Conservation (phyloP, 2,329 filamentous ascomycete genomes). For the Madurella mycetomatis region DNA sequence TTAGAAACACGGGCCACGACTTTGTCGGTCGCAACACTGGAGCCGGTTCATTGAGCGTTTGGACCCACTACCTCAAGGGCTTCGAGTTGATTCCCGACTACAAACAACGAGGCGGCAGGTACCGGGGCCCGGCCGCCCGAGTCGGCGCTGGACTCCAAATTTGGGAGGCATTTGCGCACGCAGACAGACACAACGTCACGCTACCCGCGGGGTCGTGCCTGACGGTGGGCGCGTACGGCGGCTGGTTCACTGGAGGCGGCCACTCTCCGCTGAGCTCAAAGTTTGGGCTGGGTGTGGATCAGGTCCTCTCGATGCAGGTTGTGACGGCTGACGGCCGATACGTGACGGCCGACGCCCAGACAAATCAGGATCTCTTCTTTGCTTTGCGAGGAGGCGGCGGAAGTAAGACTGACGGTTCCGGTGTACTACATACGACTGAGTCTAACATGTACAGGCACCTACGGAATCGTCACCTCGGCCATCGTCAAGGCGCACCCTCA, state of each 20-base stretch:
- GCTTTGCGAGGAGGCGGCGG: constrained; percentile 37
- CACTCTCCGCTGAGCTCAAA: constrained; percentile 44
- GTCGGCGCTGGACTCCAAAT: constrained; percentile 41
- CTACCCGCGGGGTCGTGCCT: constrained; percentile 19
- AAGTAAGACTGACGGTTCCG: constrained; percentile 11
- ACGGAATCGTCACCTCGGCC: constrained; percentile 22
- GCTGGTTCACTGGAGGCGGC: constrained; percentile 49
- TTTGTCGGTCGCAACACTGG: constrained; percentile 54
- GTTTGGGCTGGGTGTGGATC: constrained; percentile 49
- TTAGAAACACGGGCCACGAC: constrained; percentile 51
- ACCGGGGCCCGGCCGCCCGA: constrained; percentile 43
- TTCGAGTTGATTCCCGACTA: constrained; percentile 36
- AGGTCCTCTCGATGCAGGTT: constrained; percentile 45
- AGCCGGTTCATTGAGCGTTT: constrained; percentile 49
- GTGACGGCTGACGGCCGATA: constrained; percentile 42
- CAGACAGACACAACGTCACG: constrained; percentile 12
- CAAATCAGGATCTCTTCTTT: constrained; percentile 39
- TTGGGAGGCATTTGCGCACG: constrained; percentile 7
- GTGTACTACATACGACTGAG: neutral
- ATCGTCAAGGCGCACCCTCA: constrained; percentile 22
- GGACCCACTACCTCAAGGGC: constrained; percentile 50
- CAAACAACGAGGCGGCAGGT: constrained; percentile 27
- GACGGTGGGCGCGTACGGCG: constrained; percentile 42
- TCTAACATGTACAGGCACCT: constrained; percentile 12
- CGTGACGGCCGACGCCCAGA: constrained; percentile 39